A percentile compares a stretch with the other conserved stretches of the same genome.
These are phyloP conservation scores for Candida tibetensis DNA, from an alignment of 805 yeast species.

Conservation along the genomic window DNA sequence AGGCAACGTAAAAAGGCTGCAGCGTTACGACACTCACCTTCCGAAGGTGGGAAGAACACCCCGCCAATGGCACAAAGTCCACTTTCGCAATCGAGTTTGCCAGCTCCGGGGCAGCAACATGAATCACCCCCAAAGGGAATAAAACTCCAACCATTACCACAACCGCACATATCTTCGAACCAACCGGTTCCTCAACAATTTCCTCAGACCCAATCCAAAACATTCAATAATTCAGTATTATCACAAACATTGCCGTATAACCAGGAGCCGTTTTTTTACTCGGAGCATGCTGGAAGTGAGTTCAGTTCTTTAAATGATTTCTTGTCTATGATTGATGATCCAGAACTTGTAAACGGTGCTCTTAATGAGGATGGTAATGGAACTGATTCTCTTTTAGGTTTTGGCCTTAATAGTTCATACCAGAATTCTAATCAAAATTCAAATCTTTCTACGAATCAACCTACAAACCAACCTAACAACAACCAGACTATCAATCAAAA, in stretches of 20 bases:
- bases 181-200: conserved; percentile 5
- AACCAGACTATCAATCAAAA: neutral
- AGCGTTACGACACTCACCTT: conserved; percentile 13
- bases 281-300: conserved; percentile 92
- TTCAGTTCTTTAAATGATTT: conserved; percentile 88
- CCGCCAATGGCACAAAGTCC: conserved; percentile 4
- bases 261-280: conserved; percentile 77
- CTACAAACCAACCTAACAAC: neutral
- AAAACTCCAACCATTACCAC: conserved; percentile 5
- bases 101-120: conserved; percentile 4
- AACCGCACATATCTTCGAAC: conserved; percentile 1
- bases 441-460: neutral
- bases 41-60: conserved; percentile 3
- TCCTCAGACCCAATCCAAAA: conserved; percentile 8
- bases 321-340: conserved; percentile 85
- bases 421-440: neutral
- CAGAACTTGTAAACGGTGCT: conserved; percentile 56
- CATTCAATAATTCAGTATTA: conserved; percentile 24
- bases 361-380: conserved; percentile 20
- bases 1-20: conserved; percentile 41
- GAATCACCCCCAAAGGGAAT: conserved; percentile 2
- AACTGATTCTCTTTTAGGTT: conserved; percentile 20
- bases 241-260: conserved; percentile 43
- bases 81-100: conserved; percentile 4
- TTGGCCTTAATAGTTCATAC: conserved; percentile 11